A percentile compares a stretch with the other conserved stretches of the same genome.
Conservation (phyloP, 1,139 yeast genomes). For the Pneumocystis sp. region DNA sequence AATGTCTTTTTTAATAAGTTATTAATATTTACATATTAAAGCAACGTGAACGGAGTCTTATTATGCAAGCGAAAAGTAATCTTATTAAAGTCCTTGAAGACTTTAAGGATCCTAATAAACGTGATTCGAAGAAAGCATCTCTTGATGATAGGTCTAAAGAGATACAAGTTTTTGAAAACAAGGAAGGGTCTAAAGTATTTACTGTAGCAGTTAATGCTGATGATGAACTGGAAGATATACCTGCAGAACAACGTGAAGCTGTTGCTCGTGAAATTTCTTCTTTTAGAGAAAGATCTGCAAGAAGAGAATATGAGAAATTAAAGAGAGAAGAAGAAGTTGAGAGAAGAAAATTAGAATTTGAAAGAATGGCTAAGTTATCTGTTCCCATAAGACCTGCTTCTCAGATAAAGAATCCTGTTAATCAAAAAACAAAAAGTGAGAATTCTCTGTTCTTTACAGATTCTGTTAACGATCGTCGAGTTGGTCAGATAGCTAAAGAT, state of each 20-base stretch:
- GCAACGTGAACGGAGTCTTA: neutral
- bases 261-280: conserved; percentile 22
- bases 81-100: conserved; percentile 3
- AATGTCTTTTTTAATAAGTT: neutral
- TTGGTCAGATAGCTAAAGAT: neutral
- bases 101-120: neutral
- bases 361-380: neutral
- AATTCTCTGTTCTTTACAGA: neutral
- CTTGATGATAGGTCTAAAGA: neutral
- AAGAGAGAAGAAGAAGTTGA: conserved; percentile 18
- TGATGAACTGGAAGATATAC: conserved; percentile 17
- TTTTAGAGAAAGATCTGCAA: conserved; percentile 22
- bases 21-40: neutral
- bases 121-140: neutral
- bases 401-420: neutral
- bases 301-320: conserved; percentile 17
- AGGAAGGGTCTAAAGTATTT: neutral
- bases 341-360: conserved; percentile 3
- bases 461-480: neutral
- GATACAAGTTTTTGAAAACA: neutral
- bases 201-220: conserved; percentile 13
- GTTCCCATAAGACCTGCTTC: neutral
- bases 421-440: neutral
- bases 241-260: conserved; percentile 20
- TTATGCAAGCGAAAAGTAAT: conserved; percentile 1